These are phyloP conservation scores for barrel medic (Medicago truncatula) DNA, from an alignment of 306 rosid species.

Conservation along the genomic window DNA sequence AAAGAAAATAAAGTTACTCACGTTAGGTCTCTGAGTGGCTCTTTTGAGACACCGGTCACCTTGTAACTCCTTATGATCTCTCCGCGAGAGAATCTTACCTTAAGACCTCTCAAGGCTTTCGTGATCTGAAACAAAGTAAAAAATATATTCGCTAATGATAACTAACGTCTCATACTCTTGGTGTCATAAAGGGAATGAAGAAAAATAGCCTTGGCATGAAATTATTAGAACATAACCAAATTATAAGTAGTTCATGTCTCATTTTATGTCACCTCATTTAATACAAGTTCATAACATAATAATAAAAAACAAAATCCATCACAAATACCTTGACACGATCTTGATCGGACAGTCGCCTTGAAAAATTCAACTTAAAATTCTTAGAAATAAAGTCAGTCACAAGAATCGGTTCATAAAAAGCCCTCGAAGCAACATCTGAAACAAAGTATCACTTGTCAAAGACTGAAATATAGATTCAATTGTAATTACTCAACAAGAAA, in stretches of 20 bases:
- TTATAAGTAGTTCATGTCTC: too few relatives aligned
- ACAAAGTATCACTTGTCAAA: not conserved
- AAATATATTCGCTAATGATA: not conserved
- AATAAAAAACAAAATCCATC: not conserved
- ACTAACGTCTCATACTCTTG: not conserved
- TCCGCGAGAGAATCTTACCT: constrained; percentile 42
- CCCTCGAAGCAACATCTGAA: constrained; percentile 75
- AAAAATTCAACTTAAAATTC: constrained; percentile 41
- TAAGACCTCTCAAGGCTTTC: constrained; percentile 58
- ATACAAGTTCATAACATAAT: not conserved
- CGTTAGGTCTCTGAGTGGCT: constrained; percentile 56
- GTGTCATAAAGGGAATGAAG: not conserved
- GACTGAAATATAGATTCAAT: not conserved
- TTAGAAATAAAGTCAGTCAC: constrained; percentile 52
- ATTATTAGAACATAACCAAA: not conserved
- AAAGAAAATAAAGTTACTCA: constrained; percentile 37
- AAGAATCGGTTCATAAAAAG: constrained; percentile 63
- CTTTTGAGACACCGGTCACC: constrained; percentile 54
- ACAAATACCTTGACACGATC: constrained; percentile 65
- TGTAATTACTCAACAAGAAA: not conserved
- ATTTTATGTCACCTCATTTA: not conserved
- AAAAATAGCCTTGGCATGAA: not conserved
- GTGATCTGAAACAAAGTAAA: constrained; percentile 50
- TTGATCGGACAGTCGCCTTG: constrained; percentile 54
- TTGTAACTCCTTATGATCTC: constrained; percentile 38